A percentile compares a stretch with the other conserved stretches of the same genome.
phyloP scores from a whole-genome alignment of 495 filamentous ascomycete genomes.

The Annulohypoxylon maeteangense region DNA sequence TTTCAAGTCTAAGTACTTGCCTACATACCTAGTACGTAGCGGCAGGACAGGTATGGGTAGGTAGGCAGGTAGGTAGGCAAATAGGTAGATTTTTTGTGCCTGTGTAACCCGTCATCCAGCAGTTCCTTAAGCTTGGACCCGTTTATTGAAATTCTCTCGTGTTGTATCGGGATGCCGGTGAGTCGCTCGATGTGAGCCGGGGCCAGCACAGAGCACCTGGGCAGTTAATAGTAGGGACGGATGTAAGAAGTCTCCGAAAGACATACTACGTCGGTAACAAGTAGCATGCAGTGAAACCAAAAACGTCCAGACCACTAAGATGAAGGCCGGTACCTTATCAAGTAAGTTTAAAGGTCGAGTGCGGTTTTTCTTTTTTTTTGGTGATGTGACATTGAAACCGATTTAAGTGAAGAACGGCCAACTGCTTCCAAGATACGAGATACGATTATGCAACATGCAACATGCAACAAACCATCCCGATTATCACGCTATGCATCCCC shows the following conservation, averaged over 20 bases:
- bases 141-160: conserved; percentile 11
- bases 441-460: neutral
- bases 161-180: conserved; percentile 12
- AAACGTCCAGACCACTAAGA: conserved; percentile 23
- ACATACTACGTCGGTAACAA: conserved; percentile 10
- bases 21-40: neutral
- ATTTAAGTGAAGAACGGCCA: neutral
- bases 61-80: too few relatives aligned
- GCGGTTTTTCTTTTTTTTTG: neutral
- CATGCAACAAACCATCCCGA: neutral
- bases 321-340: neutral
- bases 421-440: neutral
- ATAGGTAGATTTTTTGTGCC: neutral
- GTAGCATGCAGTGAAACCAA: conserved; percentile 31
- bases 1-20: neutral
- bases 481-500: neutral
- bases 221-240: neutral
- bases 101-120: conserved; percentile 15
- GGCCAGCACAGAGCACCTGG: neutral
- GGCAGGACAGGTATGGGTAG: neutral
- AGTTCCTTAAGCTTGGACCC: neutral
- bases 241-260: conserved; percentile 21
- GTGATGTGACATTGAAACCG: neutral
- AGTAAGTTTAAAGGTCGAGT: neutral
- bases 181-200: conserved; percentile 13